phyloP scores from a whole-genome alignment of 1,284 basidiomycete species.

The Hemileia vastatrix region DNA sequence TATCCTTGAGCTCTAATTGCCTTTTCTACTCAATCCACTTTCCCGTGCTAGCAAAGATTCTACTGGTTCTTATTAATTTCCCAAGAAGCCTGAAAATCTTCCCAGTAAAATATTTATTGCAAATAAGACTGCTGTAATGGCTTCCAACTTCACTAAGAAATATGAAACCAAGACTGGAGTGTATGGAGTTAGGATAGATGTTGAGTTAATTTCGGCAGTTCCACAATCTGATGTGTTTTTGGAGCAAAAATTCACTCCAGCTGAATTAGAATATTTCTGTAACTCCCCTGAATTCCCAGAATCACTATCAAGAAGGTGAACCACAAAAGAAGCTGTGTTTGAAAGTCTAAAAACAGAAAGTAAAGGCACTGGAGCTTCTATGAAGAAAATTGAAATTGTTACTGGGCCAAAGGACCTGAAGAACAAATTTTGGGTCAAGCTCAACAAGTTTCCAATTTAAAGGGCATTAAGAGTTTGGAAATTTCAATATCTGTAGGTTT shows the following conservation, averaged over 20 bases:
- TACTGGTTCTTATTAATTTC: slow-evolving; percentile 68
- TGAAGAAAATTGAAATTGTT: slow-evolving; percentile 95
- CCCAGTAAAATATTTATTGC: slow-evolving; percentile 24
- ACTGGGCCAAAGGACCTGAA: slow-evolving; percentile 47
- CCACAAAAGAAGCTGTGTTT: slow-evolving; percentile 95
- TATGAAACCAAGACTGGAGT: slow-evolving; percentile 31
- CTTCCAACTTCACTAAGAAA: slow-evolving; percentile 58
- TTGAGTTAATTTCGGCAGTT: slow-evolving; percentile 80
- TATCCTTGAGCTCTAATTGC: slow-evolving; percentile 70
- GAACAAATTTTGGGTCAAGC: slow-evolving; percentile 68
- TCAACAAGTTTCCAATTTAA: slow-evolving; percentile 59
- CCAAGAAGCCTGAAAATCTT: slow-evolving; percentile 51
- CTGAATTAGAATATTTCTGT: slow-evolving; percentile 76
- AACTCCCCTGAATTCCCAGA: slow-evolving; percentile 75
- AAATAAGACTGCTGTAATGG: slow-evolving; percentile 52
- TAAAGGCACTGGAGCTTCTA: slow-evolving; percentile 79
- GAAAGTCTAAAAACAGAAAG: slow-evolving; percentile 87
- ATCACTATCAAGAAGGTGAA: slow-evolving; percentile 94
- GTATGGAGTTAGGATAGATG: slow-evolving; percentile 36
- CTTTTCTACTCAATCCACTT: slow-evolving; percentile 83
- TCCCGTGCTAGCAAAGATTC: slow-evolving; percentile 71
- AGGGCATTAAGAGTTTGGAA: slow-evolving; percentile 64
- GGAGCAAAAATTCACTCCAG: slow-evolving; percentile 81
- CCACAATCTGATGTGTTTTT: slow-evolving; percentile 75
- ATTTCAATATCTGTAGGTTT: slow-evolving; percentile 62